phyloP scores from a whole-genome alignment of 176 grass and related monocot species.

The Saccharum officinarum region DNA sequence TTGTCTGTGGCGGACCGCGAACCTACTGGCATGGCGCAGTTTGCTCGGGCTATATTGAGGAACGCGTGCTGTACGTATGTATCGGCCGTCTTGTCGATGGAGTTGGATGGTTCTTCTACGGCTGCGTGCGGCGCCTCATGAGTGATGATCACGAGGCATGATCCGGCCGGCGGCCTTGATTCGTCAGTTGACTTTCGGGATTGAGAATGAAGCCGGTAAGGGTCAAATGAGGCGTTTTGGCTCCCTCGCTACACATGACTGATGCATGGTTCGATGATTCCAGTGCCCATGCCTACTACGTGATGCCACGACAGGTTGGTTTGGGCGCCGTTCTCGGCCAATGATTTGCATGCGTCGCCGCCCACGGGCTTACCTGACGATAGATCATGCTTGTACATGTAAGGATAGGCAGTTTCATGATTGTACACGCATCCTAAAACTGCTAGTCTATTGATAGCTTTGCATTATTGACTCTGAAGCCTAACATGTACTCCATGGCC shows the following conservation, averaged over 20 bases:
- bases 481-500: neutral
- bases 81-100: neutral
- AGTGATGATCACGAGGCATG: neutral
- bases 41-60: neutral
- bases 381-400: neutral
- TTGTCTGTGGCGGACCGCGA: neutral
- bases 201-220: neutral
- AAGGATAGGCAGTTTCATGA: neutral
- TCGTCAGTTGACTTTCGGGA: slow-evolving; percentile 18
- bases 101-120: neutral
- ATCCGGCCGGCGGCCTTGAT: neutral
- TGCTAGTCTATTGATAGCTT: neutral
- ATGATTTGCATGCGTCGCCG: slow-evolving; percentile 33
- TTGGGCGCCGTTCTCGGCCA: slow-evolving; percentile 40
- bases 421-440: slow-evolving; percentile 1
- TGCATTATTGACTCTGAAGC: neutral
- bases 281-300: neutral
- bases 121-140: neutral
- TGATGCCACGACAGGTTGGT: slow-evolving; percentile 27
- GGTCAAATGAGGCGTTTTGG: neutral
- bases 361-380: slow-evolving; percentile 10
- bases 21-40: neutral
- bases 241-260: neutral
- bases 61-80: neutral
- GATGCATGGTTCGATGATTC: slow-evolving; percentile 7